These are phyloP conservation scores for Aspergillus haitiensis DNA, from an alignment of 495 filamentous ascomycete genomes.

Conservation along the genomic window DNA sequence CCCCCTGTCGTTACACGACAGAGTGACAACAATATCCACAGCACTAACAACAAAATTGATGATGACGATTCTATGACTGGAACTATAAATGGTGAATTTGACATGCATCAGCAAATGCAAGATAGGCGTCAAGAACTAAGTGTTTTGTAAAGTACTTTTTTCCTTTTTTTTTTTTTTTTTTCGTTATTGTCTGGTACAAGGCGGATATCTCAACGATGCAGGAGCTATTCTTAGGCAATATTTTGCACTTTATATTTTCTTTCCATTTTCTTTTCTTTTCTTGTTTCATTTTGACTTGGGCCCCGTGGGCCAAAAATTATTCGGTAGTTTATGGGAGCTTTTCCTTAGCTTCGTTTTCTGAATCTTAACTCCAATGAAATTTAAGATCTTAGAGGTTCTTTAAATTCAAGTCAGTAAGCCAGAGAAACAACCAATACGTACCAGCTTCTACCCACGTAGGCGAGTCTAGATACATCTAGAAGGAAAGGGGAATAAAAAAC, in stretches of 20 bases:
- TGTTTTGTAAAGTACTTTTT: constrained; percentile 29
- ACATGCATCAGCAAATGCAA: constrained; percentile 24
- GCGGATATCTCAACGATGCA: neutral
- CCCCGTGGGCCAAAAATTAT: neutral
- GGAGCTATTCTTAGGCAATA: neutral
- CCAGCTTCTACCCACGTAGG: too few species aligned
- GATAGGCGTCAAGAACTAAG: constrained; percentile 35
- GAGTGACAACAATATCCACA: constrained; percentile 6
- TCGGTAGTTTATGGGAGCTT: neutral
- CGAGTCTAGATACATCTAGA: too few species aligned
- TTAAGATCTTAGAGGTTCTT: too few species aligned
- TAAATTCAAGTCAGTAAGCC: too few species aligned
- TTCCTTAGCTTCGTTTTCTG: neutral
- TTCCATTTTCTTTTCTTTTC: neutral
- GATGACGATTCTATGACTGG: constrained; percentile 23
- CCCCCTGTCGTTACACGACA: constrained; percentile 36
- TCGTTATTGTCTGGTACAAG: constrained; percentile 23
- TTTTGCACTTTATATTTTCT: neutral
- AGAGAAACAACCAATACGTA: too few species aligned
- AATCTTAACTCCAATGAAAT: neutral
- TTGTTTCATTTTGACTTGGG: neutral
- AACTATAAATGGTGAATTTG: constrained; percentile 21
- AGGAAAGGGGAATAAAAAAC: too few species aligned
- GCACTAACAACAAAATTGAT: neutral
- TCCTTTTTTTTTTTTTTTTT: constrained; percentile 25